A percentile compares a stretch with the other conserved stretches of the same genome.
These are phyloP conservation scores for Talaromyces funiculosus DNA, from an alignment of 2,329 filamentous ascomycete genomes.

Conservation along the genomic window DNA sequence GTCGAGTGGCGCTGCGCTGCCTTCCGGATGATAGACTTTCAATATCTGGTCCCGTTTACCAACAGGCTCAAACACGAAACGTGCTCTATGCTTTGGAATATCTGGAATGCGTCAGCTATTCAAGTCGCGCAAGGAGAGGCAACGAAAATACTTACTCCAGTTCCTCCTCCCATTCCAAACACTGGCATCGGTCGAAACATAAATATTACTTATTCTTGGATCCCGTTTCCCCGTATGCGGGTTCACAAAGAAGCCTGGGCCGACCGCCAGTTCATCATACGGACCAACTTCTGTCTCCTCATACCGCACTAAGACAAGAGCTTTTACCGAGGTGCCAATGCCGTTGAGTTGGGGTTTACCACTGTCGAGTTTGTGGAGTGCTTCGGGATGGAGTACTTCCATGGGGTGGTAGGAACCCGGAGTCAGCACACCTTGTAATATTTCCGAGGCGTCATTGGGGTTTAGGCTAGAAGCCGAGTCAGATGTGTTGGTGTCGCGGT, in stretches of 20 bases:
- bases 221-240: background rate
- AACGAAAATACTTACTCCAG: background rate
- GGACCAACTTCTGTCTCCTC: background rate
- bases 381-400: background rate
- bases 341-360: background rate
- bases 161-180: slow-evolving; percentile 4
- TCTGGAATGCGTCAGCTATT: background rate
- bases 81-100: background rate
- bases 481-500: background rate
- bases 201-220: background rate
- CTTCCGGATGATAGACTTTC: background rate
- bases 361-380: background rate
- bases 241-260: background rate
- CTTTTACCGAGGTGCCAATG: background rate
- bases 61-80: background rate
- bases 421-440: background rate
- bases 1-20: background rate
- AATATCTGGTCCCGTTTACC: background rate
- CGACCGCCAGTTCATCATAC: background rate
- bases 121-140: background rate
- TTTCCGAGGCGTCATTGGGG: background rate
- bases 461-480: background rate
- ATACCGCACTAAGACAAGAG: background rate
- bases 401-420: background rate
- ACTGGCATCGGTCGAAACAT: background rate